Conservation (phyloP, 139 green algal genomes). For the Bryopsis sp. region DNA sequence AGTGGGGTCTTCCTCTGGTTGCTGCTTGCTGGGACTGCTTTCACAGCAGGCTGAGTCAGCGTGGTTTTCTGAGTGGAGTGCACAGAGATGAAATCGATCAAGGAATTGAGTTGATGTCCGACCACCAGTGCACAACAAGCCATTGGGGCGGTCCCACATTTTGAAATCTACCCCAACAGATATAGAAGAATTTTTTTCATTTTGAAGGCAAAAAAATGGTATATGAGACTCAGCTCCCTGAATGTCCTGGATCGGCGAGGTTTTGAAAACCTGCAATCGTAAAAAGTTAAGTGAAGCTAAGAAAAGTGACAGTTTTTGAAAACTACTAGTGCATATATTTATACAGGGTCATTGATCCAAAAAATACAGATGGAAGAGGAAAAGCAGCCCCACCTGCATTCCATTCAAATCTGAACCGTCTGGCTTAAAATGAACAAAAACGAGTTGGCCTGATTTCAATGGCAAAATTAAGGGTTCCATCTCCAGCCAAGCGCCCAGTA, state of each 20-base stretch:
- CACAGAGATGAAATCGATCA: conserved; percentile 44
- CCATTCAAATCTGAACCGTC: conserved; percentile 3
- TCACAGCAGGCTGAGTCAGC: too few relatives aligned
- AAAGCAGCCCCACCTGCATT: background rate
- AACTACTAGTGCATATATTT: too few relatives aligned
- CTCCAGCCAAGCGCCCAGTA: conserved; percentile 9
- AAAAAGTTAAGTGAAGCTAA: too few relatives aligned
- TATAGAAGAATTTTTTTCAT: background rate
- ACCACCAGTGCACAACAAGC: conserved; percentile 5
- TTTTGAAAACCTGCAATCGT: too few relatives aligned
- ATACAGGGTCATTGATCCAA: too few relatives aligned
- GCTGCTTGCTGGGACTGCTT: too few relatives aligned
- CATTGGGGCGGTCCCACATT: conserved; percentile 13
- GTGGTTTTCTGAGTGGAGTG: too few relatives aligned
- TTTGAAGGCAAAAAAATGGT: background rate
- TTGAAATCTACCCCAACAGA: background rate
- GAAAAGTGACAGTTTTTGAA: too few relatives aligned
- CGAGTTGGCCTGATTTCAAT: conserved; percentile 16
- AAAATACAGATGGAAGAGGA: too few relatives aligned
- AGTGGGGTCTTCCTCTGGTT: too few relatives aligned
- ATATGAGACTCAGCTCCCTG: too few relatives aligned
- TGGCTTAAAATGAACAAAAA: conserved; percentile 6
- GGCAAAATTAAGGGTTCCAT: background rate
- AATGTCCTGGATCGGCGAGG: too few relatives aligned
- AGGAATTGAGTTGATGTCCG: conserved; percentile 50